These are phyloP conservation scores for Morella rubra DNA, from an alignment of 306 rosid species.

Conservation along the genomic window DNA sequence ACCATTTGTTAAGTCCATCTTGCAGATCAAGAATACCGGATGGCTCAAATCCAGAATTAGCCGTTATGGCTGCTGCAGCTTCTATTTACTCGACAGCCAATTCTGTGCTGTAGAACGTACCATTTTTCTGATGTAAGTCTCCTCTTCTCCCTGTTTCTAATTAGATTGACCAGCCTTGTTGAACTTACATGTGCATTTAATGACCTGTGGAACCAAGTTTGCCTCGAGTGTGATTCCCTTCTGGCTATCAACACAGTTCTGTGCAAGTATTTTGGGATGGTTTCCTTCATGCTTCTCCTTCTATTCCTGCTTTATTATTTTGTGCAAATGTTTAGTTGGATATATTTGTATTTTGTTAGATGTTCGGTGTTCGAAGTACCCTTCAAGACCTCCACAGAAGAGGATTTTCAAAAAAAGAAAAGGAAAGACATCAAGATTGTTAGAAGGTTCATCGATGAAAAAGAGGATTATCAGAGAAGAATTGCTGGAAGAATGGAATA, in stretches of 20 bases:
- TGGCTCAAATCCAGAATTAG: constrained; percentile 67
- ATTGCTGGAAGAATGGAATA: too few relatives aligned
- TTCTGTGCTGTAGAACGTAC: constrained; percentile 53
- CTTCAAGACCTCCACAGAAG: too few relatives aligned
- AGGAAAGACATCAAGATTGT: too few relatives aligned
- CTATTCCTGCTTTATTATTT: too few relatives aligned
- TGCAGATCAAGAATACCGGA: constrained; percentile 48
- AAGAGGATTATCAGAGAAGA: too few relatives aligned
- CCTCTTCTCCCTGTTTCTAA: constrained; percentile 7
- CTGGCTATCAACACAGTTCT: too few relatives aligned
- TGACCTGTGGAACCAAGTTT: constrained; percentile 11
- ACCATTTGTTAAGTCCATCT: background rate
- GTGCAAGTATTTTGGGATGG: background rate
- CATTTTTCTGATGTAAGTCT: constrained; percentile 35
- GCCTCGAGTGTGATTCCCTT: too few relatives aligned
- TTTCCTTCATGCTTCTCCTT: background rate
- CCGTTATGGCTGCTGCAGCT: constrained; percentile 95
- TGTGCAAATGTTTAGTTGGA: too few relatives aligned
- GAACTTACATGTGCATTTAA: constrained; percentile 24
- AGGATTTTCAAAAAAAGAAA: too few relatives aligned
- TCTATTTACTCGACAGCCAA: constrained; percentile 92
- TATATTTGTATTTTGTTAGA: too few relatives aligned
- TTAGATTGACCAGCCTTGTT: constrained; percentile 15
- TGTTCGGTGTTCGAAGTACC: too few relatives aligned
- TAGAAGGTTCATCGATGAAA: too few relatives aligned